Base-by-base conservation (phyloP, 129 eudicot species). In the Ambrosia trifida region DNA sequence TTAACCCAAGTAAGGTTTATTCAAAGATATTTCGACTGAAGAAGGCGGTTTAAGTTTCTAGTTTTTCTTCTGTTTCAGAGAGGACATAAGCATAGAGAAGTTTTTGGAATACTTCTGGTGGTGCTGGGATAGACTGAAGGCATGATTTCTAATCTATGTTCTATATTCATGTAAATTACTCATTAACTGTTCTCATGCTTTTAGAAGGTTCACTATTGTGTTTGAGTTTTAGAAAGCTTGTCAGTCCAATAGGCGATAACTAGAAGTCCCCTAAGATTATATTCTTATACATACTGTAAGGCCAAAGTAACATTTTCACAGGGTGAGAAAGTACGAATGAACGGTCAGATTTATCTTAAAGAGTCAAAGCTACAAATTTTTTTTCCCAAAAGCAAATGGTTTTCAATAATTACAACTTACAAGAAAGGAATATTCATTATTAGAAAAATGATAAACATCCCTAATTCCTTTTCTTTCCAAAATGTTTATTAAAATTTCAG, bases 51-150 rank as follows among this genome's bases (percentile, higher is more conserved):
- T 51, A 19, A 36, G 30, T 64, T 65, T 11, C 44, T n/a, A 51
- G 14, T 68, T 81, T 63, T 53, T 33, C 63, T 32, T 58, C 35
- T 75, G 41, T 82, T 88, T 83, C 87, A 93, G 98, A 3, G 65
- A 78, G 80, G 96, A 93, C 78, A 85, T 93, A 71, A 73, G 82
- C 74, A 79, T 80, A 82, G 95, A 93, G 81, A 93, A 89, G 95
- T 93, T 93, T 74, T 68, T 93, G 86, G 84, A 79, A 63, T 93
- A 89, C 74, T 93, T 93, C 76, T 93, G 98, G 98, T 93, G 95
- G 95, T 93, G 98, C 73, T 93, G 73, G 77, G 88, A 93, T 82
- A 86, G 83, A 65, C 76, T 93, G 53, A 93, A 93, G 98, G 98
- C 82, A 93, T 69, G 88, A 66, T 72, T 64, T 67, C 43, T 52